These are phyloP conservation scores for Sugiyamaella floridensis DNA, from an alignment of 805 yeast species.

Conservation along the genomic window DNA sequence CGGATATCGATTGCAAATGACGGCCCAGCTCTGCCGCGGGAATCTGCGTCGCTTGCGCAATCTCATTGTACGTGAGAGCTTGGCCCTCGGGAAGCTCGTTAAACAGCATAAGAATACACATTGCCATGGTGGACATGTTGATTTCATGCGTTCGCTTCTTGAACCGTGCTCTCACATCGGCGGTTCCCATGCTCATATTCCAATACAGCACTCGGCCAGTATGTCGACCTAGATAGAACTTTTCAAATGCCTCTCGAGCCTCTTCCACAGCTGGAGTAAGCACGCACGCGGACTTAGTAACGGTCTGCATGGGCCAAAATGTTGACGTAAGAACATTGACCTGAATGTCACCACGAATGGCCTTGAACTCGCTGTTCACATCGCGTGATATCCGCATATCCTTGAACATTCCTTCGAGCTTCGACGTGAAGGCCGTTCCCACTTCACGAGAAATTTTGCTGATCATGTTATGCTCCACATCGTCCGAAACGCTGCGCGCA, in stretches of 20 bases:
- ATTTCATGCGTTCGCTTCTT: conserved; percentile 67
- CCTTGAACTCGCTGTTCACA: conserved; percentile 36
- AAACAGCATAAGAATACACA: conserved; percentile 70
- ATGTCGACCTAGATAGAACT: conserved; percentile 45
- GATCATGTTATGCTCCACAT: conserved; percentile 63
- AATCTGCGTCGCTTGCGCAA: conserved; percentile 58
- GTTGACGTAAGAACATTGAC: conserved; percentile 53
- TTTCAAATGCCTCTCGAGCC: conserved; percentile 42
- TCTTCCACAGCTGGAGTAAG: conserved; percentile 40
- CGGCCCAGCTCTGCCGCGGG: conserved; percentile 68
- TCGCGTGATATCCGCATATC: conserved; percentile 62
- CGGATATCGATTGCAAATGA: conserved; percentile 75
- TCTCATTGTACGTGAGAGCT: conserved; percentile 52
- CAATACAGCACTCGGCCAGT: conserved; percentile 59
- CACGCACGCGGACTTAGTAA: conserved; percentile 21
- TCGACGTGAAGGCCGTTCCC: conserved; percentile 72
- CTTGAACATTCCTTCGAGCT: conserved; percentile 78
- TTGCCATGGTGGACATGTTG: conserved; percentile 73
- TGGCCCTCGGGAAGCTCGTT: conserved; percentile 39
- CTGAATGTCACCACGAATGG: conserved; percentile 33
- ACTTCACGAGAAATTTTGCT: conserved; percentile 64
- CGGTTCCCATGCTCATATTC: conserved; percentile 79
- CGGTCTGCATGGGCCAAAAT: conserved; percentile 57
- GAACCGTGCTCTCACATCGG: conserved; percentile 68
- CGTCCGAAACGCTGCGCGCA: conserved; percentile 41